phyloP scores from a whole-genome alignment of 352 stramenopile species.

The Phytophthora foliorum region DNA sequence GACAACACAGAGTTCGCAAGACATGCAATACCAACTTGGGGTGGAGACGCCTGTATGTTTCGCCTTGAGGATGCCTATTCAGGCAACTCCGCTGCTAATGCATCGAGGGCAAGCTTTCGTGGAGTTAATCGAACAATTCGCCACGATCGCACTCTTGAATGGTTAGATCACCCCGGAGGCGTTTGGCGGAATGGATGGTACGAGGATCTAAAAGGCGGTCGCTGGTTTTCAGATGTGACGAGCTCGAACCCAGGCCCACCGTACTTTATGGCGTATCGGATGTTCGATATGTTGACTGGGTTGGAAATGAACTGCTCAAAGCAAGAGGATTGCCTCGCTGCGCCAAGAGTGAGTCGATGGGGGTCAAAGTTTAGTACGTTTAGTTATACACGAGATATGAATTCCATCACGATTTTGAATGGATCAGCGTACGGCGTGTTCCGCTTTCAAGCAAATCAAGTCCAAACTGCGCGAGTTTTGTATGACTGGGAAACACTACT shows the following conservation, averaged over 20 bases:
- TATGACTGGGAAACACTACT: constrained; percentile 48
- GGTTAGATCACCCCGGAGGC: constrained; percentile 19
- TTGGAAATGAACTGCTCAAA: constrained; percentile 27
- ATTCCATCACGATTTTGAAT: constrained; percentile 32
- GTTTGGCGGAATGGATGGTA: constrained; percentile 43
- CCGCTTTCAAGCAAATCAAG: constrained; percentile 13
- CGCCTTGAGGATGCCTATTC: constrained; percentile 19
- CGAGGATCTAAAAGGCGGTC: constrained; percentile 32
- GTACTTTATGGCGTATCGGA: constrained; percentile 29
- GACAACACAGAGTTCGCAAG: constrained; percentile 19
- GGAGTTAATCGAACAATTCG: constrained; percentile 23
- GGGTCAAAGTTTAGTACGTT: constrained; percentile 20
- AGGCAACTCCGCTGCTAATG: background rate
- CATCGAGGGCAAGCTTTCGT: constrained; percentile 12
- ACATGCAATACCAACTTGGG: constrained; percentile 18
- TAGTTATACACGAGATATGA: constrained; percentile 5
- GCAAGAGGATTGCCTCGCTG: constrained; percentile 16
- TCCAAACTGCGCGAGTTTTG: constrained; percentile 2
- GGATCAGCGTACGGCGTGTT: constrained; percentile 36
- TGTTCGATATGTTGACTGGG: constrained; percentile 29
- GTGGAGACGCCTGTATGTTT: constrained; percentile 40
- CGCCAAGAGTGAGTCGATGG: constrained; percentile 11
- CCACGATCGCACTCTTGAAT: constrained; percentile 24
- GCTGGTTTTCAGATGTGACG: constrained; percentile 38
- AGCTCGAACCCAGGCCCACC: constrained; percentile 22